phyloP scores from a whole-genome alignment of 2,329 filamentous ascomycete genomes.

The Fonsecaea erecta region DNA sequence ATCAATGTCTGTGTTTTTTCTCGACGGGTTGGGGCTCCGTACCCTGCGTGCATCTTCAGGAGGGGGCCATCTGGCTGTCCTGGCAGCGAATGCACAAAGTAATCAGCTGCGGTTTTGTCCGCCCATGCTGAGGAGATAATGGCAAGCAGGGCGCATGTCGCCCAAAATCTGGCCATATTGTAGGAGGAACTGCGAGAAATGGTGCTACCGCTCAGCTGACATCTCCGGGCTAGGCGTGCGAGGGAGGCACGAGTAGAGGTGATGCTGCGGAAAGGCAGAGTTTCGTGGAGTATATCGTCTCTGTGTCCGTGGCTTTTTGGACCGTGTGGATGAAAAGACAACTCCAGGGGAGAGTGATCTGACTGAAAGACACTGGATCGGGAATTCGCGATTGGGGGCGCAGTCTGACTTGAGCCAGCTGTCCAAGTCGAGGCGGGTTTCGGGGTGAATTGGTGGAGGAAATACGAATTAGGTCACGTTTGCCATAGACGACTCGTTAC shows the following conservation, averaged over 20 bases:
- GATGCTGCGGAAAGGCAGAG: background rate
- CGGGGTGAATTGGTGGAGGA: background rate
- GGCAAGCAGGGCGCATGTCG: conserved; percentile 20
- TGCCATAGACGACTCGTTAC: background rate
- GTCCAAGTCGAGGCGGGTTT: background rate
- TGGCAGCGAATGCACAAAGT: conserved; percentile 83
- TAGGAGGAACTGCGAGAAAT: conserved; percentile 1
- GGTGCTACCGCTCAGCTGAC: conserved; percentile 24
- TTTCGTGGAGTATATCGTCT: background rate
- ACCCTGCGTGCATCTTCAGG: conserved; percentile 99
- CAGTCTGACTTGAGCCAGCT: background rate
- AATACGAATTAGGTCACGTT: background rate
- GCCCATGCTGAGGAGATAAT: conserved; percentile 39
- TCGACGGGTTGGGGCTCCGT: conserved; percentile 45
- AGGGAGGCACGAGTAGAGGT: background rate
- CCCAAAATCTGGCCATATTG: conserved; percentile 24
- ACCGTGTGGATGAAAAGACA: background rate
- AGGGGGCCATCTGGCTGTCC: conserved; percentile 78
- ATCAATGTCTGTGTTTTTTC: conserved; percentile 12
- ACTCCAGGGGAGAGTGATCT: background rate
- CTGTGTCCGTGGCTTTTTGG: background rate
- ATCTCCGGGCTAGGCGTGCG: conserved; percentile 20
- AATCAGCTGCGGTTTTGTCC: conserved; percentile 75
- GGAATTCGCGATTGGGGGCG: background rate
- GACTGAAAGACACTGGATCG: background rate